Percentiles rank a stretch among this genome's conserved stretches.
These are phyloP conservation scores for Annona squamosa DNA, from an alignment of 164 flowering plant genomes.

Conservation along the genomic window DNA sequence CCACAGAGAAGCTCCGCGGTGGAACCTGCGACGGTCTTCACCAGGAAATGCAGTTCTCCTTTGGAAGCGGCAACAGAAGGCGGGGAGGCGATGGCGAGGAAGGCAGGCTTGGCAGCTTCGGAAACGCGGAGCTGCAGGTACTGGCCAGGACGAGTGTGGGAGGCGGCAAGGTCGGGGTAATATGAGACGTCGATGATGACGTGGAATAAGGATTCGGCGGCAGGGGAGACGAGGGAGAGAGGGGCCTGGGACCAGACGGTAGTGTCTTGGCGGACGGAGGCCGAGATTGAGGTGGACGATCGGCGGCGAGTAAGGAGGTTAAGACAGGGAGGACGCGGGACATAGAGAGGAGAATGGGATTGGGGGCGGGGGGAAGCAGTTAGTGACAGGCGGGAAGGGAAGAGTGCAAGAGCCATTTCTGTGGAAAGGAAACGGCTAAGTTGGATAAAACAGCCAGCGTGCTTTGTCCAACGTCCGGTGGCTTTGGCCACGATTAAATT, in stretches of 20 bases:
- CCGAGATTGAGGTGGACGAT: conserved; percentile 29
- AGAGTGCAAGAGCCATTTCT: conserved; percentile 2
- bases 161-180: conserved; percentile 53
- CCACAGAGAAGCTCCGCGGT: conserved; percentile 75
- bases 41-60: conserved; percentile 72
- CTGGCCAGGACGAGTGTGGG: conserved; percentile 78
- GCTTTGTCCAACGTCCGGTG: too few species aligned
- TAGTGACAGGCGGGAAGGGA: conserved; percentile 11
- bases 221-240: conserved; percentile 43
- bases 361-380: conserved; percentile 1
- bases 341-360: conserved; percentile 37
- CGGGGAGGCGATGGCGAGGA: conserved; percentile 86
- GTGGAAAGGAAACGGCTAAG: not conserved
- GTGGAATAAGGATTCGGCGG: conserved; percentile 82
- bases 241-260: conserved; percentile 64
- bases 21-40: conserved; percentile 71
- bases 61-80: conserved; percentile 39
- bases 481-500: too few species aligned
- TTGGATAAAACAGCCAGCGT: too few species aligned
- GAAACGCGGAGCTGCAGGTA: conserved; percentile 78
- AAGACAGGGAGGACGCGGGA: conserved; percentile 26
- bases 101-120: conserved; percentile 46
- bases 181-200: conserved; percentile 66
- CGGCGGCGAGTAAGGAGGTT: conserved; percentile 21
- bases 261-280: conserved; percentile 64